A percentile compares a stretch with the other conserved stretches of the same genome.
phyloP scores from a whole-genome alignment of 2,329 filamentous ascomycete species.

The Talaromyces sp. region DNA sequence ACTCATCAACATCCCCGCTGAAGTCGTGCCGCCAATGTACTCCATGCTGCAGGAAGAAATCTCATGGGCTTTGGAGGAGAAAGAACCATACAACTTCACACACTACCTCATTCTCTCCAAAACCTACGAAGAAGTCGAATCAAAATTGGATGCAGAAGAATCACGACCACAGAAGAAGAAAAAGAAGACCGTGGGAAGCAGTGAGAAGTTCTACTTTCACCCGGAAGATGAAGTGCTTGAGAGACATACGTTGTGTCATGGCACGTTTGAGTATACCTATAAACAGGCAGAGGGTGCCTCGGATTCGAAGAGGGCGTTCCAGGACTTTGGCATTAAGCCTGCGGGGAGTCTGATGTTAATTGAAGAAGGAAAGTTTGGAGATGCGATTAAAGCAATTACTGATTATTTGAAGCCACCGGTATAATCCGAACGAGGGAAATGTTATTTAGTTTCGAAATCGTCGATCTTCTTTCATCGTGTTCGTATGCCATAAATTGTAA shows the following conservation, averaged over 20 bases:
- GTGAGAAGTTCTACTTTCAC: conserved; percentile 80
- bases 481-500: neutral
- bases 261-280: conserved; percentile 74
- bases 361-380: conserved; percentile 71
- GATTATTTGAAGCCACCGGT: conserved; percentile 64
- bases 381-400: conserved; percentile 69
- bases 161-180: conserved; percentile 64
- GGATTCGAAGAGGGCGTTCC: conserved; percentile 91
- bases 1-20: conserved; percentile 92
- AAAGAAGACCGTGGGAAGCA: conserved; percentile 45
- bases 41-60: conserved; percentile 91
- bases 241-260: conserved; percentile 66
- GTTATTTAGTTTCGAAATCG: neutral
- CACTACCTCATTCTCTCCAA: conserved; percentile 91
- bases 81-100: conserved; percentile 87
- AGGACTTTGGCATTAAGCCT: conserved; percentile 84
- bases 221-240: conserved; percentile 90
- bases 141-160: conserved; percentile 68
- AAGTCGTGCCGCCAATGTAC: conserved; percentile 92
- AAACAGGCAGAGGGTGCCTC: conserved; percentile 72
- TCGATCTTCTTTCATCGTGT: neutral
- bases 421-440: conserved; percentile 22
- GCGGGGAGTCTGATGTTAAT: conserved; percentile 83
- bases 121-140: conserved; percentile 85
- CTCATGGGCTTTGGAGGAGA: conserved; percentile 78